phyloP scores from a whole-genome alignment of 805 yeast species.

The Ascoidea asiatica region DNA sequence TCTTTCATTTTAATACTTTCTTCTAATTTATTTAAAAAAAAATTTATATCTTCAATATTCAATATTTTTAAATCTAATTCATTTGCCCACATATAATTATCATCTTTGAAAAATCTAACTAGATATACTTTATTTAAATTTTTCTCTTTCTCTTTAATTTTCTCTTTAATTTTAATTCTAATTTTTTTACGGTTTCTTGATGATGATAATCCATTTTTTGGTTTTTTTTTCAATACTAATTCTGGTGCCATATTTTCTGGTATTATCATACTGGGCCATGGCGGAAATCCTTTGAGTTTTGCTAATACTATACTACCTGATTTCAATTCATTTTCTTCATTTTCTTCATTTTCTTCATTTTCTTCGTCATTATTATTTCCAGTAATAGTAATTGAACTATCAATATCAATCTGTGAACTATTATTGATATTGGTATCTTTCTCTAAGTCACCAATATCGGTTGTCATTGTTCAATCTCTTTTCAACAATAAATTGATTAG shows the following conservation, averaged over 20 bases:
- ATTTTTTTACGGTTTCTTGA: conserved; percentile 11
- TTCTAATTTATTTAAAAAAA: conserved; percentile 20
- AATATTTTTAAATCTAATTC: conserved; percentile 36
- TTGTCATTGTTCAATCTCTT: too few relatives aligned
- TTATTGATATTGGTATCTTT: too few relatives aligned
- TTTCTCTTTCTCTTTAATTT: conserved; percentile 1
- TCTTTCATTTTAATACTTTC: too few relatives aligned
- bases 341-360: too few relatives aligned
- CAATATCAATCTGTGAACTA: too few relatives aligned
- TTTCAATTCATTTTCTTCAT: too few relatives aligned
- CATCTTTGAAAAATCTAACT: conserved; percentile 61
- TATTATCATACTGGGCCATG: conserved; percentile 84
- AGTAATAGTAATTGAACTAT: too few relatives aligned
- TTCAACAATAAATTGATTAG: too few relatives aligned
- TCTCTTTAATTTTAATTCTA: conserved; percentile 8
- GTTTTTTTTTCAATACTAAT: conserved; percentile 33
- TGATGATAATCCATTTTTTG: conserved; percentile 25
- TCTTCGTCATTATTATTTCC: too few relatives aligned
- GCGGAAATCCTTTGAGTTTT: conserved; percentile 75
- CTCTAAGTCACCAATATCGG: too few relatives aligned
- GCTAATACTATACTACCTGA: conserved; percentile 56
- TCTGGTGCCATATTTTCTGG: conserved; percentile 48
- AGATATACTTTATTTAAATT: conserved; percentile 22
- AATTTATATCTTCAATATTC: conserved; percentile 25
- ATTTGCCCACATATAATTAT: conserved; percentile 57